Conservation (phyloP, 108 stramenopile genomes). For the Fragilaria radians region DNA sequence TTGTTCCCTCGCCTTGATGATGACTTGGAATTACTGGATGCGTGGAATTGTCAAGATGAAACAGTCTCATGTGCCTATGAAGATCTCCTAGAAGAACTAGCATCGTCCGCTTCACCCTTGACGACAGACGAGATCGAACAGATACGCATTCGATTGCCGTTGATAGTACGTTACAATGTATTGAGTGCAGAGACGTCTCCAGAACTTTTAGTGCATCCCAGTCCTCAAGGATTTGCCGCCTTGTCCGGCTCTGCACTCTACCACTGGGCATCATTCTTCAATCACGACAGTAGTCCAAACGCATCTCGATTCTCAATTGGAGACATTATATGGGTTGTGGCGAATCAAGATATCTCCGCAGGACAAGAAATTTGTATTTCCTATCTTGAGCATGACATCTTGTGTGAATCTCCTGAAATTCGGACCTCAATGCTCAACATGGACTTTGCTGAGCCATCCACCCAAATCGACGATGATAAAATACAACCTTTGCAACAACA, state of each 20-base stretch:
- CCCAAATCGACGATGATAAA: constrained; percentile 14
- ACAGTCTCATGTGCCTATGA: constrained; percentile 26
- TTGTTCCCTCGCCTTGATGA: constrained; percentile 52
- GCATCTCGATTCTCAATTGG: constrained; percentile 59
- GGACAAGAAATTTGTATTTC: constrained; percentile 64
- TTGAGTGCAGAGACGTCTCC: constrained; percentile 57
- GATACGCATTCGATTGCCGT: constrained; percentile 51
- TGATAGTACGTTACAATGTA: constrained; percentile 71
- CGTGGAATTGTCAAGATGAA: constrained; percentile 48
- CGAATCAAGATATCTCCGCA: constrained; percentile 49
- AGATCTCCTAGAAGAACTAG: constrained; percentile 15
- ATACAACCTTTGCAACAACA: not conserved
- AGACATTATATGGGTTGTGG: constrained; percentile 75
- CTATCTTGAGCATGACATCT: constrained; percentile 70
- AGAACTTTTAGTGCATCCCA: constrained; percentile 56
- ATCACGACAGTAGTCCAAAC: constrained; percentile 63
- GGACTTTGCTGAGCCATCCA: constrained; percentile 45
- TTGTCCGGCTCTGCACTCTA: constrained; percentile 57
- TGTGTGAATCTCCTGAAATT: constrained; percentile 52
- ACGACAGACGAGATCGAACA: constrained; percentile 22
- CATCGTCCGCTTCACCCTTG: constrained; percentile 8
- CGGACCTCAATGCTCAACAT: constrained; percentile 53
- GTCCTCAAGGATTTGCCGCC: constrained; percentile 33
- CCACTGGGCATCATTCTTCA: constrained; percentile 61
- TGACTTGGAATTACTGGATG: constrained; percentile 32